Conservation (phyloP, 768 basidiomycete species). For the Kwoniella sp. region DNA sequence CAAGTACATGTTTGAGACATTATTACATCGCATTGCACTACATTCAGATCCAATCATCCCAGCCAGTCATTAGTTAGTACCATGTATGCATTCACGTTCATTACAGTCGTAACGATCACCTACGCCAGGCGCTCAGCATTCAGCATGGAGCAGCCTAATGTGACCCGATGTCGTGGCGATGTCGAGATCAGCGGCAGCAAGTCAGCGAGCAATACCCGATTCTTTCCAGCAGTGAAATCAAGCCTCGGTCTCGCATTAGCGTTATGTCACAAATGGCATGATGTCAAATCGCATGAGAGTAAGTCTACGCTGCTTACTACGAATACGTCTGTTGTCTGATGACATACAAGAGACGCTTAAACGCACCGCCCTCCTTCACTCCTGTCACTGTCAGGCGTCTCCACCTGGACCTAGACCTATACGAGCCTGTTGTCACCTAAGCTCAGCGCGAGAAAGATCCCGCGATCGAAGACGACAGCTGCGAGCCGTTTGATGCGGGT, state of each 20-base stretch:
- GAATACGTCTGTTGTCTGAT: neutral
- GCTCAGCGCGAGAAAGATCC: neutral
- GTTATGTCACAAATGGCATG: neutral
- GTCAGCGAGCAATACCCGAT: too few relatives aligned
- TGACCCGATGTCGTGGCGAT: neutral
- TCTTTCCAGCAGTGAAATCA: too few relatives aligned
- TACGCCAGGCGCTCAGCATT: neutral
- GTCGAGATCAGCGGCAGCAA: too few relatives aligned
- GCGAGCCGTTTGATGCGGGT: neutral
- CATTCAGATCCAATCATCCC: neutral
- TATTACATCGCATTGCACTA: neutral
- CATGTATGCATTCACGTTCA: neutral
- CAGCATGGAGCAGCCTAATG: neutral
- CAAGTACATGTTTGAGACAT: neutral
- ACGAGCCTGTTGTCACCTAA: too few relatives aligned
- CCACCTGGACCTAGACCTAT: too few relatives aligned
- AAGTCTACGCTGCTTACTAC: constrained; percentile 1
- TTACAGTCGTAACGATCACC: neutral
- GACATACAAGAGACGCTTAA: neutral
- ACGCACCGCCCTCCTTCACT: too few relatives aligned
- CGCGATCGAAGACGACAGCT: neutral
- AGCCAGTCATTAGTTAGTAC: neutral
- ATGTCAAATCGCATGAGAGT: neutral
- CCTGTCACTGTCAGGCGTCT: too few relatives aligned
- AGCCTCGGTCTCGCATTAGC: neutral